These are phyloP conservation scores for Mucor circinelloides DNA, from an alignment of 371 early-diverging fungal genomes.

Conservation along the genomic window DNA sequence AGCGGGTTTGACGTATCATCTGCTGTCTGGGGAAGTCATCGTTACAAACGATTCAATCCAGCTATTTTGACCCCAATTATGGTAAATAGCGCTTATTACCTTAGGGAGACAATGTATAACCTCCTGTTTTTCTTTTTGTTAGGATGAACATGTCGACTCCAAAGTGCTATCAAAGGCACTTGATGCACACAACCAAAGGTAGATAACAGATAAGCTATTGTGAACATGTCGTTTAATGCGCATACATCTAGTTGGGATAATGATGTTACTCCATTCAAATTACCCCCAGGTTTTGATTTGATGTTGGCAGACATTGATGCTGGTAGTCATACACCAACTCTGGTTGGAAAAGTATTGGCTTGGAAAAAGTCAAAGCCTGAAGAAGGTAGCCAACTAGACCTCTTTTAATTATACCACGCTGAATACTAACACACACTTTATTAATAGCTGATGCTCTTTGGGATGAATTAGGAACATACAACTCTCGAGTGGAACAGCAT, in stretches of 20 bases:
- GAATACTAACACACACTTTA: background rate
- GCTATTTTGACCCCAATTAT: conserved; percentile 64
- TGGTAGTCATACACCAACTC: conserved; percentile 91
- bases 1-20: conserved; percentile 95
- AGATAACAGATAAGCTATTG: conserved; percentile 2
- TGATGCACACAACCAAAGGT: conserved; percentile 32
- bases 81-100: conserved; percentile 30
- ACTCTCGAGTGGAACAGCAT: conserved; percentile 50
- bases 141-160: conserved; percentile 36
- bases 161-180: conserved; percentile 26
- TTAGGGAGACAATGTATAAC: background rate
- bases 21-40: conserved; percentile 89
- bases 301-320: conserved; percentile 91
- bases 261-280: conserved; percentile 56
- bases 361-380: conserved; percentile 80
- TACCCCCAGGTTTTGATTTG: conserved; percentile 78
- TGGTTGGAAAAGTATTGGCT: conserved; percentile 84
- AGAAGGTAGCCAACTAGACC: conserved; percentile 33
- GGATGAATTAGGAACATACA: conserved; percentile 57
- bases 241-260: conserved; percentile 71
- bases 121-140: background rate
- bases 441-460: conserved; percentile 58
- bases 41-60: conserved; percentile 85
- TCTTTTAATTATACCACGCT: background rate
- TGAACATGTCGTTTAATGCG: background rate